A percentile compares a stretch with the other conserved stretches of the same genome.
Evolutionary conservation across 2,329 filamentous ascomycete species (phyloP).

Genomic region (Fusarium neocosmosporiellum): DNA sequence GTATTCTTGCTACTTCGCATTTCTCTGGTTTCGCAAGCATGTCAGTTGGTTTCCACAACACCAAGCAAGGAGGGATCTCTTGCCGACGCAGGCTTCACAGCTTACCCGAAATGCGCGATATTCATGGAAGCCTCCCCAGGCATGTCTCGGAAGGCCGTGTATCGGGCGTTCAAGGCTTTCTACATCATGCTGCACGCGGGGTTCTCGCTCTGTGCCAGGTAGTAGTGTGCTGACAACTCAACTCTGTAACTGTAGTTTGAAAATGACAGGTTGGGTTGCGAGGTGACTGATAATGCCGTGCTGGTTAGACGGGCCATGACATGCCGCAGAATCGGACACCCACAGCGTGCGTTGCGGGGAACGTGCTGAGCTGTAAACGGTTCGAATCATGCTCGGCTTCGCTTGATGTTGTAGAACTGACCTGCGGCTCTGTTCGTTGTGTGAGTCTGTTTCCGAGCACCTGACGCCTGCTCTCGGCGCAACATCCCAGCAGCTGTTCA

Average conservation of each 20-base stretch:
- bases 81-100: constrained; percentile 13
- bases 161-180: constrained; percentile 12
- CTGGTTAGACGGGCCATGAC: not conserved
- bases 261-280: not conserved
- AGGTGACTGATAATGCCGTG: not conserved
- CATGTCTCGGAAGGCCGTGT: constrained; percentile 20
- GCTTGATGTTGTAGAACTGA: not conserved
- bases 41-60: constrained; percentile 12
- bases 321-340: not conserved
- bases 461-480: not conserved
- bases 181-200: constrained; percentile 11
- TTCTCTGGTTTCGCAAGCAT: not conserved
- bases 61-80: not conserved
- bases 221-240: not conserved
- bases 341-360: not conserved
- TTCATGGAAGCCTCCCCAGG: not conserved
- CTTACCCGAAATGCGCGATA: constrained; percentile 22
- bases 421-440: not conserved
- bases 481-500: not conserved
- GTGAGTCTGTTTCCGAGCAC: not conserved
- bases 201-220: not conserved
- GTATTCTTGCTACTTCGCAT: not conserved
- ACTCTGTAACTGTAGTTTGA: not conserved
- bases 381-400: not conserved
- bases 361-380: not conserved